Evolutionary conservation across 2,329 filamentous ascomycete genomes (phyloP), one percentile per base, ranked within the genome.

Genomic region (Pseudogymnoascus destructans): DNA sequence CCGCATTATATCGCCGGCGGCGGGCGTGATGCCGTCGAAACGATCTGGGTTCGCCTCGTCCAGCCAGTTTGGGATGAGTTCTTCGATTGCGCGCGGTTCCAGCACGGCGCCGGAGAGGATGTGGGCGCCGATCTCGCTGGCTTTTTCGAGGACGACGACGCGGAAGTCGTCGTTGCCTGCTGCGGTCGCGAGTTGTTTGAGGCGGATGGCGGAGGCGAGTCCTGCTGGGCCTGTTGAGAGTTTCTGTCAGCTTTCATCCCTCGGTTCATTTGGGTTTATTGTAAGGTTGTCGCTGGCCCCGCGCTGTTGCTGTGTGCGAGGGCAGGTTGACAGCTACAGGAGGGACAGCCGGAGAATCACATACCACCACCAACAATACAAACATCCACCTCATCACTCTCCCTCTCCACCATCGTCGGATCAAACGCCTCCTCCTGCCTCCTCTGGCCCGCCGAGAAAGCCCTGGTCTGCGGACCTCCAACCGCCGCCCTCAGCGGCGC

Each of bases 71-170:
- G 93, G 93, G 52, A 98, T 78, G 57, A 98, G 80, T 72, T 97
- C 92, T 65, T 93, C 82, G 66, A 98, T 80, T 2, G 91, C 87
- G 30, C 82, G 84, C 2, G 93, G 92, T 72, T 98, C 84, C 64
- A 98, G 86, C 54, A 98, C 93, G 67, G 95, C 95, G 60, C 93
- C 93, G 15, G 92, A 97, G 35, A 98, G 79, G 62, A 95, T 95
- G 71, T 98, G 93, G 25, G 91, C 91, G 57, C 93, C 93, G 60
- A 98, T 75, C 71, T 98, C 93, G 62, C 91, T 89, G 2, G 93
- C 90, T 74, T 98, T 98, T 71, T 98, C 93, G 60, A 98, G 77
- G 35, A 98, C 75, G 59, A 98, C 75, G 9, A 98, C 92, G 32
- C 93, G 81, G 70, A 98, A 97, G 62, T 96, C 91, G 62, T 97